phyloP scores from a whole-genome alignment of 208 protist species.

The Phytomonas serpens region DNA sequence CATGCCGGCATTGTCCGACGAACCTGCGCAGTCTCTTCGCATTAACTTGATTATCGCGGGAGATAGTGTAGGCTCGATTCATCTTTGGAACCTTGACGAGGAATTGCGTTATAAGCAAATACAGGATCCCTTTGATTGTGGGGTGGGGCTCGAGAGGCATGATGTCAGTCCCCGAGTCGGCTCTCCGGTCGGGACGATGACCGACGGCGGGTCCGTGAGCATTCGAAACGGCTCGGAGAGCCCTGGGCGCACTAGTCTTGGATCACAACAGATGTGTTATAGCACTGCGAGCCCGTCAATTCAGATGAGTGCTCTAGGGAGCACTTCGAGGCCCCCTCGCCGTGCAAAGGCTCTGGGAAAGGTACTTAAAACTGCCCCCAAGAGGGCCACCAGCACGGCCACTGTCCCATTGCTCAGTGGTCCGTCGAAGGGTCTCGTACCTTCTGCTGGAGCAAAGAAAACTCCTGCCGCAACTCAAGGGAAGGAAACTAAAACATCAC shows the following conservation, averaged over 20 bases:
- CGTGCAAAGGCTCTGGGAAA: neutral
- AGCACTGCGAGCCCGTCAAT: conserved; percentile 6
- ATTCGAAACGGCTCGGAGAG: conserved; percentile 3
- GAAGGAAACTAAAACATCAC: neutral
- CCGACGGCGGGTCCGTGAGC: neutral
- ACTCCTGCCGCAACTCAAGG: neutral
- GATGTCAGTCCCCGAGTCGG: neutral
- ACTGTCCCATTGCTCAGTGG: neutral
- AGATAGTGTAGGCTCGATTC: conserved; percentile 63
- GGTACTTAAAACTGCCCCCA: neutral
- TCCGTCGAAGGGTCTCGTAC: neutral
- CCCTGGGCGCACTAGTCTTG: conserved; percentile 9
- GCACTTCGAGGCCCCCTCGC: neutral
- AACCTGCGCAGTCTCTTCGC: conserved; percentile 55
- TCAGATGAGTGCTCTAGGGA: conserved; percentile 6
- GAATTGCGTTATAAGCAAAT: conserved; percentile 33
- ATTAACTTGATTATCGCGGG: conserved; percentile 77
- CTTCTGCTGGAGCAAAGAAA: neutral
- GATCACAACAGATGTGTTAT: neutral
- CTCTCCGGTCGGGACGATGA: neutral
- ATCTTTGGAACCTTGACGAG: conserved; percentile 86
- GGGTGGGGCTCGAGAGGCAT: neutral
- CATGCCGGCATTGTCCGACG: conserved; percentile 55
- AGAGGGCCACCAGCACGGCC: neutral
- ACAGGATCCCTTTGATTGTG: neutral